Base-by-base conservation (phyloP, 768 basidiomycete species). In the Termitomyces titanicus region DNA sequence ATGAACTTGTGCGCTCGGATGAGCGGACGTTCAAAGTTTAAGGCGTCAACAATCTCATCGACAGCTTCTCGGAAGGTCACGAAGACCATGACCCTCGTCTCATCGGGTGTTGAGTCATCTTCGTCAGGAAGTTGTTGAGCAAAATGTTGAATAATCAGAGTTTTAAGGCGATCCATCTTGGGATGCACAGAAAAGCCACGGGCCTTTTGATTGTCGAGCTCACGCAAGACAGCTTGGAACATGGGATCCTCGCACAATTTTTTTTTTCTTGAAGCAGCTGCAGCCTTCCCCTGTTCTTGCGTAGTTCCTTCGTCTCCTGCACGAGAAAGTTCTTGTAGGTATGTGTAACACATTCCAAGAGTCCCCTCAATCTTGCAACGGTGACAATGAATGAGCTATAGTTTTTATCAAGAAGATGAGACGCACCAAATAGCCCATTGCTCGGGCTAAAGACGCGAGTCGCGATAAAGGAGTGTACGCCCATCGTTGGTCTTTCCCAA, bases 61-160 rank as follows among this genome's bases (percentile, higher is more conserved):
- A 98, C 93, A 34, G 87, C 91, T 51, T 90, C 85, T 54, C 97
- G 78, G 68, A 83, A 95, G n/a, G 89, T 87, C 50, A 89, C 88
- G 66, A 98, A 99, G 17, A 99, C 91, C 89, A 98, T 99, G 18
- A 88, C 91, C 57, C 86, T 80, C 2, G 92, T 92, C 44, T 81
- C 68, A 7, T 70, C 67, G 11, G 64, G 64, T 5, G 57, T 59
- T 8, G 57, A 62, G 48, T 68, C 71, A 13, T 70, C 77, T 18
- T 71, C 70, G 7, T 79, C 77, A n/a, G 70, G 70, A 44, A 79
- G 64, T 46, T 72, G 72, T 54, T 81, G 73, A 3, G 79, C 81
- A 65, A 98, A 97, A 69, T 97, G 89, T 42, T 91, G 82, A 17
- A 95, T 70, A 6, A 93, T 73, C 27, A 98, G 74, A 3, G 76